Evolutionary conservation across 2,329 filamentous ascomycete species (phyloP), one percentile per base, ranked within the genome.

Genomic region (Claviceps fusiformis): DNA sequence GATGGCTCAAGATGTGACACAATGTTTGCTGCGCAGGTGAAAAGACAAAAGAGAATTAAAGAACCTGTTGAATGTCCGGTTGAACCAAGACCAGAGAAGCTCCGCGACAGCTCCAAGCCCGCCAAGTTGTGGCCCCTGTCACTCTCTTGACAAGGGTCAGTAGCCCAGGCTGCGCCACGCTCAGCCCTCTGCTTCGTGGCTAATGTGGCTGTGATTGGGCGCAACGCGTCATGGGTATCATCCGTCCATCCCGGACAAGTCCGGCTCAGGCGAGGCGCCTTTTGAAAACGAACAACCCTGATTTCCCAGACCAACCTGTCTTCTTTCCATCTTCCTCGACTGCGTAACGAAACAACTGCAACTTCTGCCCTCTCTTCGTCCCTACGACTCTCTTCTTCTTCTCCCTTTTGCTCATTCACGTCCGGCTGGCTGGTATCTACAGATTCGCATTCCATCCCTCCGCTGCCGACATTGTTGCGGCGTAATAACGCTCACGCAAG

Each of bases 401-500:
- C 41, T 8, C 49, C 31, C 13, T 43, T 11, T 6, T 17, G 11
- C 2, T 24, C 35, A 52, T 43, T 45, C 11, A 5, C 37, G 15
- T 41, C 9, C 35, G 5, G 35, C 37, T 41, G 37, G 37, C 37
- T 41, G 37, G 37, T 7, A 41, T 41, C 15, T 6, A 17, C 37
- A 15, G 13, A 15, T 17, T 41, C 37, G n/a, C 37, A 3, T 13
- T 13, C 37, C 15, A 11, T 17, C 6, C 13, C 35, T 29, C n/a
- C 15, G 24, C 8, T 17, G 29, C 46, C 37, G 39, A 29, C 9
- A 53, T 24, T 39, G 27, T 13, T 31, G 11, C 46, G 45, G 46
- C 33, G 31, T 17, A 45, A n/a, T 31, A 39, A 29, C 45, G 53
- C 51, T 44, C 52, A 54, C 52, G 55, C 47, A 17, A 52, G 47